Evolutionary conservation across 495 filamentous ascomycete species (phyloP).

Genomic region (Melanomma pulvis-pyrius): DNA sequence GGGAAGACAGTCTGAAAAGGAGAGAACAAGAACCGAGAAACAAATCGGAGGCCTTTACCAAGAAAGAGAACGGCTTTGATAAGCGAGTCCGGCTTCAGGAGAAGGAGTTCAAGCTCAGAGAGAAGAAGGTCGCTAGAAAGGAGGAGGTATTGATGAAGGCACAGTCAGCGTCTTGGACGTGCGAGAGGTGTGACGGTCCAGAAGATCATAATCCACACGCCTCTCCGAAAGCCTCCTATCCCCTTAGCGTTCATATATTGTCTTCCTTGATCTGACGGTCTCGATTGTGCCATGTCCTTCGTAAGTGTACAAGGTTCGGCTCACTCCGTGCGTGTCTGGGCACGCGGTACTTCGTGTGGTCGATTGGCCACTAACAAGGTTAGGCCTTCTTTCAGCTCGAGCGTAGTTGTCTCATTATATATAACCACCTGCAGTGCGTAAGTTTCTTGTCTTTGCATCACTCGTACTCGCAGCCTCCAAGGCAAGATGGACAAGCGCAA

Average conservation of each 20-base stretch:
- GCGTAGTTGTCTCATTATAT: background rate
- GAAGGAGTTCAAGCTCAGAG: background rate
- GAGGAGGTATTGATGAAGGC: background rate
- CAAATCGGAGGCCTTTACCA: background rate
- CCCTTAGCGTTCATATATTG: no score
- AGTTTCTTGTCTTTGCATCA: background rate
- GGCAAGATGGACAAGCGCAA: no score
- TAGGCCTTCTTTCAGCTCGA: background rate
- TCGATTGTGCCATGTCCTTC: background rate
- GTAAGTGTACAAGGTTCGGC: background rate
- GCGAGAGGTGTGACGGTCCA: background rate
- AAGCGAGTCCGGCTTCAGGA: background rate
- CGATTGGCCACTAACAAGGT: no score
- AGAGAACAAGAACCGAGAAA: background rate
- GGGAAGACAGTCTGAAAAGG: background rate
- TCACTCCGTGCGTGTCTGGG: background rate
- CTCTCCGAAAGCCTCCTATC: no score
- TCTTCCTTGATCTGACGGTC: background rate
- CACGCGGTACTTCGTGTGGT: no score
- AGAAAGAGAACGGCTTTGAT: background rate
- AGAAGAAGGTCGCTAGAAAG: constrained; percentile 1
- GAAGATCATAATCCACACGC: background rate
- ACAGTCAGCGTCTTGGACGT: background rate
- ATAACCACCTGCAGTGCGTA: background rate
- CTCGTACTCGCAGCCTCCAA: background rate